These are phyloP conservation scores for Basipetospora sp. DNA, from an alignment of 2,329 filamentous ascomycete species.

Conservation along the genomic window DNA sequence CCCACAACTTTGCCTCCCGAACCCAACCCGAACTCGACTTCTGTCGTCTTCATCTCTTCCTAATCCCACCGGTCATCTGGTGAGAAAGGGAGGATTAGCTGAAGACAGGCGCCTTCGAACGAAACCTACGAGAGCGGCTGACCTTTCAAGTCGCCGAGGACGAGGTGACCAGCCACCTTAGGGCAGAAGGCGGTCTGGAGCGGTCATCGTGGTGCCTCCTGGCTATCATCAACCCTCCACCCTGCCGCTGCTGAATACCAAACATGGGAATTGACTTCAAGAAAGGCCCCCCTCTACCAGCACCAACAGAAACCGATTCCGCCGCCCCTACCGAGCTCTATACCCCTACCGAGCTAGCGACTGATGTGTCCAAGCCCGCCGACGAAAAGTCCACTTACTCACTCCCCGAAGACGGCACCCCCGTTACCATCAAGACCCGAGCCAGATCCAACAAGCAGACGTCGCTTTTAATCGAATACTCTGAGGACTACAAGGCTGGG, in stretches of 20 bases:
- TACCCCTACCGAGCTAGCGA: conserved; percentile 45
- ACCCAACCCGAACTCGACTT: conserved; percentile 1
- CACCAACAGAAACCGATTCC: conserved; percentile 63
- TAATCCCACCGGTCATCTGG: too few species aligned
- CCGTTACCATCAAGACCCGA: conserved; percentile 77
- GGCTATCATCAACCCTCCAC: conserved; percentile 1
- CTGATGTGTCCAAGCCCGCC: conserved; percentile 53
- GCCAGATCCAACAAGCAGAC: conserved; percentile 50
- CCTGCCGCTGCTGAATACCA: conserved; percentile 15
- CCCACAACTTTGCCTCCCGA: conserved; percentile 2
- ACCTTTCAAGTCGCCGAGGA: too few species aligned
- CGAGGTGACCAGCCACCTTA: too few species aligned
- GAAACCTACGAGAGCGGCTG: too few species aligned
- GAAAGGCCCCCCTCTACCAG: conserved; percentile 53
- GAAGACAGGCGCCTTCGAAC: too few species aligned
- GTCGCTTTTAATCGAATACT: conserved; percentile 86
- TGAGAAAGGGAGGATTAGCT: neutral
- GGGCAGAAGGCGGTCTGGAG: conserved; percentile 2
- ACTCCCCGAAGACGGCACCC: conserved; percentile 73
- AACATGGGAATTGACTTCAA: conserved; percentile 42
- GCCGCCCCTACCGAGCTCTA: conserved; percentile 32
- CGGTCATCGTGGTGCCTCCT: neutral
- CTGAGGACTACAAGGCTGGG: conserved; percentile 57
- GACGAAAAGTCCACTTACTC: conserved; percentile 63
- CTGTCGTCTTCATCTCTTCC: conserved; percentile 1